Base-by-base conservation (phyloP, 305 asterid species). In the Fraxinus greggii region DNA sequence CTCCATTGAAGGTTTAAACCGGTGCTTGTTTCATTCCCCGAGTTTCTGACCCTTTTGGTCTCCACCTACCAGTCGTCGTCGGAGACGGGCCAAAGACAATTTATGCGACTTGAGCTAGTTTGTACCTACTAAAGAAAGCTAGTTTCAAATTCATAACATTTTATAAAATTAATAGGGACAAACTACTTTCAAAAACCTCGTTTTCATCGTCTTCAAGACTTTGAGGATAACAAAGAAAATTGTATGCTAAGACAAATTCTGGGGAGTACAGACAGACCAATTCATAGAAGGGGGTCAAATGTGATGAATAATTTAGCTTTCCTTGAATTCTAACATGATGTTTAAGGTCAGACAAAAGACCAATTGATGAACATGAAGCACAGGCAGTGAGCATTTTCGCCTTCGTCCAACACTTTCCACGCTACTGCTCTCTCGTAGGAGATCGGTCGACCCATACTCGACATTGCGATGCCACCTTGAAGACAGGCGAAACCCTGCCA, bases 341-440 rank as follows among this genome's bases (percentile, higher is more conserved):
- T 51, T 51, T 73, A 76, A 45, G 26, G 76, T 92, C 90, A 95
- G 72, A 94, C 93, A 81, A 95, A 95, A 24, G 97, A 94, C 99
- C 98, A 94, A 72, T 95, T 94, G 72, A 90, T 72, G 79, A 95
- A 93, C 94, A 91, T 91, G 92, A 95, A 92, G 86, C 98, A 94
- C 19, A 95, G 83, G 88, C 98, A 95, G 80, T 95, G 99, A 0
- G 94, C 92, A 67, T 90, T 90, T 88, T 95, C 98, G 63, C 91
- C 97, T 56, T 92, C 97, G 38, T 94, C 90, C 93, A 95, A 81
- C 82, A 92, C 97, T 88, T 95, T 95, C 99, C 99, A 95, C 3
- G 99, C 97, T 7, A 95, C 94, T 26, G 97, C 97, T 70, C 94
- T 88, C 86, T 95, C 97, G 28, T 91, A 95, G 0, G 98, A 91